A percentile compares a stretch with the other conserved stretches of the same genome.
Conservation (phyloP, 2,329 filamentous ascomycete genomes). For the Balansia obtecta region DNA sequence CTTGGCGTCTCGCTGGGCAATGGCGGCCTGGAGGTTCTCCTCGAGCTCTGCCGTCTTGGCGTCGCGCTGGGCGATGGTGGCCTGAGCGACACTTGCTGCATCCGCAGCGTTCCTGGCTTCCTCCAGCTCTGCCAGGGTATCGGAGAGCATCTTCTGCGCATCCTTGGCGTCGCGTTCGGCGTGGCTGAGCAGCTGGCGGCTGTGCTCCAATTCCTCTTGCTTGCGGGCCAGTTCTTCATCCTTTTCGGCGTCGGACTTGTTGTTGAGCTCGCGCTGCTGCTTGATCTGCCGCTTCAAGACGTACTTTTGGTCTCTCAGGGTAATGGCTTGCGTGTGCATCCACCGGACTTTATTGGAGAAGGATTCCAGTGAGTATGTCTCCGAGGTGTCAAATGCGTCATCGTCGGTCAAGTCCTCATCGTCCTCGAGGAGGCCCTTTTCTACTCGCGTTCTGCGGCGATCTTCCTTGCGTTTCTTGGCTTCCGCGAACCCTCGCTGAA, state of each 20-base stretch:
- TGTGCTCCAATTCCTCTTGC: constrained; percentile 41
- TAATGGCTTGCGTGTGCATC: constrained; percentile 64
- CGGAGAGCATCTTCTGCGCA: constrained; percentile 35
- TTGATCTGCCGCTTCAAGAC: constrained; percentile 88
- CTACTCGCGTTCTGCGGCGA: constrained; percentile 36
- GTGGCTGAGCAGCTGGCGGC: constrained; percentile 21
- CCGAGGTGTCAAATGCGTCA: constrained; percentile 43
- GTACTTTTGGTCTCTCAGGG: constrained; percentile 74
- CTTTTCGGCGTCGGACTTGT: constrained; percentile 64
- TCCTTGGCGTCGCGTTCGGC: constrained; percentile 25
- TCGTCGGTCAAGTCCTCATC: constrained; percentile 52
- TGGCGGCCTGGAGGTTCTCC: constrained; percentile 11
- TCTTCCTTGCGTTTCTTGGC: constrained; percentile 42
- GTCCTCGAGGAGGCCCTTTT: constrained; percentile 40
- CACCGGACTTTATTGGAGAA: constrained; percentile 72
- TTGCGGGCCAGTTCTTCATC: constrained; percentile 51
- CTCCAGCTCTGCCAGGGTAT: constrained; percentile 36
- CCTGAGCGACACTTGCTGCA: constrained; percentile 13
- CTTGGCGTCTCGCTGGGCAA: constrained; percentile 24
- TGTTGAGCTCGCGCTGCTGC: constrained; percentile 87
- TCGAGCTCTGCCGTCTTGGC: constrained; percentile 29
- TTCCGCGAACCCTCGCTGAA: constrained; percentile 38
- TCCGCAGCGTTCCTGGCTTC: constrained; percentile 15
- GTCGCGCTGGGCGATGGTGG: constrained; percentile 21
- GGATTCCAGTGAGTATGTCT: constrained; percentile 58